Base-by-base conservation (phyloP, 2,329 filamentous ascomycete genomes). In the Clarireedia monteithiana region DNA sequence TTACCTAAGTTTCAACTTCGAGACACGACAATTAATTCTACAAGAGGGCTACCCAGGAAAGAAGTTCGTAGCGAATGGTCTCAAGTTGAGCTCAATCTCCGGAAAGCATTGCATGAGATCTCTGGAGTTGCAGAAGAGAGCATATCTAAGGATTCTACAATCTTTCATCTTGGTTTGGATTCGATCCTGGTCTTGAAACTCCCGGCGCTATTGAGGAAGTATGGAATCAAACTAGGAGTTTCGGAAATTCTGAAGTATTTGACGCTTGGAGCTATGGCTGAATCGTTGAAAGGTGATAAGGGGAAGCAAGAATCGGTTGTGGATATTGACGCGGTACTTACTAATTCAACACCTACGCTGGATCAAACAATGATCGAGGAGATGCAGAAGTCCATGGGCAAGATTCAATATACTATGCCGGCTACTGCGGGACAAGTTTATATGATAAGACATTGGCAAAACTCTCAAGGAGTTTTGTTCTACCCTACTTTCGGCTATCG, bases 161-260 rank as follows among this genome's bases (percentile, higher is more conserved):
- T 96, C 12, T 95, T 94, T 69, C 85, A 94, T 60, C 77, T 96
- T 1, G 91, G 91, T 0, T 80, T 96, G 1, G 91, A 96, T 68
- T 96, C 91, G 0, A 95, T 96, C 69, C 92, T 86, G 60, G 86
- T 90, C 1, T 94, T 96, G 73, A 95, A 94, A 65, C 83, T 91
- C 3, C 83, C 84, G 7, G 80, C 85, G 0, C 74, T 91, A 6
- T 73, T 96, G 4, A 83, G 82, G 44, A 86, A 81, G 62, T 71
- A 77, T 44, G 80, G 77, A 0, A 70, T 96, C 6, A 70, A 73
- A 12, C 69, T 95, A 1, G 77, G 78, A 36, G 86, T 92, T 3
- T 84, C 86, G 44, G 81, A 89, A 40, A 81, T 96, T 64, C 72
- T 95, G 2, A 81, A 75, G 58, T 82, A 84, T 1, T 75, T 78